phyloP scores from a whole-genome alignment of 257 asterid genomes.

The Solanum tacnaense region DNA sequence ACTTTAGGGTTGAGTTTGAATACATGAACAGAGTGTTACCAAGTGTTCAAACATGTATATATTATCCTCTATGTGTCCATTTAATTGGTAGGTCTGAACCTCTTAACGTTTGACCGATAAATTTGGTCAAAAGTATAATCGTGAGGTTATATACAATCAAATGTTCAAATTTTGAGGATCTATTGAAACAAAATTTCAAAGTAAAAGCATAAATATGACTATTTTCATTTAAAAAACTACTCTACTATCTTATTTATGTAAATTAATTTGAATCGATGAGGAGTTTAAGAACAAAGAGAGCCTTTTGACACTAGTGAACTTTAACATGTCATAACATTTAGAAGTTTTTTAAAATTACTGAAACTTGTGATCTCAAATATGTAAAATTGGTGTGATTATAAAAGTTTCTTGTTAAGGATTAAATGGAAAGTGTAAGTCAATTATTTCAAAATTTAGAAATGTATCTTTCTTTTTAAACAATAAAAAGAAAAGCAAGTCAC shows the following conservation, averaged over 20 bases:
- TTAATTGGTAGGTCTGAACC: background rate
- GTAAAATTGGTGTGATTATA: background rate
- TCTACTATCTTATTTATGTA: background rate
- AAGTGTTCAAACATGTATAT: background rate
- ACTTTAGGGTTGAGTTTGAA: background rate
- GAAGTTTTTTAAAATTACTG: no score
- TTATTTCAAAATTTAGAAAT: no score
- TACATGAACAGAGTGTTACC: background rate
- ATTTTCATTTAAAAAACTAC: background rate
- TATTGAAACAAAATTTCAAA: background rate
- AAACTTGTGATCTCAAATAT: background rate
- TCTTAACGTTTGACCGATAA: background rate
- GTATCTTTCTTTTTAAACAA: no score
- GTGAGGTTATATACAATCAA: background rate
- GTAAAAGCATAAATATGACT: background rate
- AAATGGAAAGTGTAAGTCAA: background rate
- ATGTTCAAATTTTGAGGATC: background rate
- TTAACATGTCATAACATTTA: background rate
- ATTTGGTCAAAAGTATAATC: background rate
- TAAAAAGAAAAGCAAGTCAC: no score
- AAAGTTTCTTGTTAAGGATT: background rate
- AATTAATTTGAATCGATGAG: no score
- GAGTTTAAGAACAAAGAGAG: no score
- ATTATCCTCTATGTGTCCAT: background rate
- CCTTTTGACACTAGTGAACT: background rate